phyloP scores from a whole-genome alignment of 257 asterid species.

The Echium plantagineum region DNA sequence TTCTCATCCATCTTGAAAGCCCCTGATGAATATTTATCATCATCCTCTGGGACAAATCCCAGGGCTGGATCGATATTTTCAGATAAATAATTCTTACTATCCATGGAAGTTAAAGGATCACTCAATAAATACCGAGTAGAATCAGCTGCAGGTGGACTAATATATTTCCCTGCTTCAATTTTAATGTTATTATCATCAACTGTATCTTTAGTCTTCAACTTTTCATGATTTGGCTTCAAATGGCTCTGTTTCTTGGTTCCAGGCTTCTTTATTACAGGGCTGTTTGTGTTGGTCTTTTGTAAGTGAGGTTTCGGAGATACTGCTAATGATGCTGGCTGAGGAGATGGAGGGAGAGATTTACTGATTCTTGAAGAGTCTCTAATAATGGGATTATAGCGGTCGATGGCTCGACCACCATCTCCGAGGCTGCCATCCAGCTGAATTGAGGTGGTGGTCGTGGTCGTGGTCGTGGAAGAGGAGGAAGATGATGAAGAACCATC shows the following conservation, averaged over 20 bases:
- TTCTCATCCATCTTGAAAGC: conserved; percentile 14
- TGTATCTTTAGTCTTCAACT: conserved; percentile 12
- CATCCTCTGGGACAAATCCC: conserved; percentile 12
- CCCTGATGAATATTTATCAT: conserved; percentile 2
- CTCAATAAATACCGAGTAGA: conserved; percentile 59
- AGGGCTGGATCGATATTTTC: conserved; percentile 25
- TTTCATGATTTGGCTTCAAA: not conserved
- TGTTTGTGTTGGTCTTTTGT: conserved; percentile 13
- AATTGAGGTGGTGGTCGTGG: conserved; percentile 13
- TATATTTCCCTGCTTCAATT: too few species aligned
- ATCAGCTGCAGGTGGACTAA: conserved; percentile 67
- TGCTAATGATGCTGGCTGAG: conserved; percentile 14
- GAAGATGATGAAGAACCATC: conserved; percentile 22
- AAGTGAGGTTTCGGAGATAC: conserved; percentile 18
- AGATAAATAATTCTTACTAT: conserved; percentile 11
- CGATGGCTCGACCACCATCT: conserved; percentile 43
- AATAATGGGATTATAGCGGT: conserved; percentile 37
- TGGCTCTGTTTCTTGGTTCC: conserved; percentile 11
- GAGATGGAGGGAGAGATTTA: conserved; percentile 15
- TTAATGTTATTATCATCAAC: conserved; percentile 20
- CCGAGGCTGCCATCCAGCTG: conserved; percentile 22
- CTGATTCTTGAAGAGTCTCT: conserved; percentile 31
- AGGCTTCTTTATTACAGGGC: conserved; percentile 12
- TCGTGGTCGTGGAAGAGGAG: conserved; percentile 19
- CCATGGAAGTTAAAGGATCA: conserved; percentile 29